These are phyloP conservation scores for Withania somnifera DNA, from an alignment of 305 asterid species.

Conservation along the genomic window DNA sequence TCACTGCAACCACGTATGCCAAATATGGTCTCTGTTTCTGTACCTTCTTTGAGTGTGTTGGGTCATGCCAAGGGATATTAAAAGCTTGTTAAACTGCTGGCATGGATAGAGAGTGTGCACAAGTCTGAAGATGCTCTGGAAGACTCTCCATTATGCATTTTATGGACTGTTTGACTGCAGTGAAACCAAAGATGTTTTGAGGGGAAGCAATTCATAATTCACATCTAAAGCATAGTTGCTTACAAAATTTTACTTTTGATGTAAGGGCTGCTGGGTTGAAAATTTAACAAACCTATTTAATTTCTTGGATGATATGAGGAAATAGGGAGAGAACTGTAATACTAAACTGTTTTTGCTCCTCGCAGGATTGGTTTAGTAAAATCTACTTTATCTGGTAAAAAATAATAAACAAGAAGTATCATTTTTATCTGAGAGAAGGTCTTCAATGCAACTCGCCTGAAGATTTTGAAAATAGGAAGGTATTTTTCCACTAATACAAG, in stretches of 20 bases:
- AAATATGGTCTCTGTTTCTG: not conserved
- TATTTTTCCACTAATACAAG: no score
- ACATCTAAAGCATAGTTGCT: no score
- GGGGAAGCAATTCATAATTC: no score
- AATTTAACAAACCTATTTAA: not conserved
- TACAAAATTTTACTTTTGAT: no score
- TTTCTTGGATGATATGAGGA: not conserved
- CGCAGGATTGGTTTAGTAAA: not conserved
- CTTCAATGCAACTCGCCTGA: not conserved
- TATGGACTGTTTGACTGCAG: no score
- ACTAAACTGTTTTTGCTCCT: not conserved
- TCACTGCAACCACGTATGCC: no score
- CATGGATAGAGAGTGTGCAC: not conserved
- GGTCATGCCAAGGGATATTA: not conserved
- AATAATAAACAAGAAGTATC: not conserved
- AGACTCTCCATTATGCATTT: no score
- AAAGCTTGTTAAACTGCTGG: not conserved
- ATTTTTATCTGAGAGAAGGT: not conserved
- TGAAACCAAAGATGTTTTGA: no score
- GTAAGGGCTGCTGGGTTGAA: not conserved
- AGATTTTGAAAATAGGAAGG: no score
- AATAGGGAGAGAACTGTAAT: not conserved
- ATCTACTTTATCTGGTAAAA: not conserved
- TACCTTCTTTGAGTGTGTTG: not conserved
- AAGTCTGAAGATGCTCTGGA: no score